Conservation (phyloP, 1,284 basidiomycete genomes). For the Entoloma clypeatum region DNA sequence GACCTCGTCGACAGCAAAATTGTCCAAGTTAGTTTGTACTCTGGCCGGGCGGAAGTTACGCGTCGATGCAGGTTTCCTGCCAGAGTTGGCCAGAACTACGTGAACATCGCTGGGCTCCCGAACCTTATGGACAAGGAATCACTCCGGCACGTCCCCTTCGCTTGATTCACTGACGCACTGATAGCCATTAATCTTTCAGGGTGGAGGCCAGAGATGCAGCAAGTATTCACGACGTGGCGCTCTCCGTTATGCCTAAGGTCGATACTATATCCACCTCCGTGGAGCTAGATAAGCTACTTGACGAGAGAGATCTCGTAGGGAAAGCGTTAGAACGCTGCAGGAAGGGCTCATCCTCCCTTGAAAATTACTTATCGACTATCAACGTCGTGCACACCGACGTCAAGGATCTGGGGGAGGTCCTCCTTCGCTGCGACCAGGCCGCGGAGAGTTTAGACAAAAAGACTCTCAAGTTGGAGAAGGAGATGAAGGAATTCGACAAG, state of each 20-base stretch:
- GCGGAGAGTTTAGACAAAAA: slow-evolving; percentile 30
- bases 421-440: slow-evolving; percentile 29
- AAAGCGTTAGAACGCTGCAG: slow-evolving; percentile 18
- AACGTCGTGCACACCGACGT: slow-evolving; percentile 27
- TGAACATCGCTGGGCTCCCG: slow-evolving; percentile 20
- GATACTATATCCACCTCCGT: slow-evolving; percentile 8
- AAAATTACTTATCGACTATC: slow-evolving; percentile 29
- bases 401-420: slow-evolving; percentile 25
- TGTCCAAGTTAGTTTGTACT: too few relatives aligned
- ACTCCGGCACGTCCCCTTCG: slow-evolving; percentile 14
- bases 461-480: slow-evolving; percentile 22
- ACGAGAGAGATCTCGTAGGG: neutral
- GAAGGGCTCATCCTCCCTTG: slow-evolving; percentile 26
- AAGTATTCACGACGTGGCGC: slow-evolving; percentile 10
- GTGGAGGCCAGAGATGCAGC: slow-evolving; percentile 9
- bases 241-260: slow-evolving; percentile 7
- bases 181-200: slow-evolving; percentile 10
- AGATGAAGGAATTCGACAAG: slow-evolving; percentile 18
- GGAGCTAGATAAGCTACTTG: slow-evolving; percentile 2
- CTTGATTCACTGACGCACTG: slow-evolving; percentile 7
- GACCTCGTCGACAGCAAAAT: too few relatives aligned
- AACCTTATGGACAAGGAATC: slow-evolving; percentile 14
- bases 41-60: slow-evolving; percentile 24
- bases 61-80: slow-evolving; percentile 18
- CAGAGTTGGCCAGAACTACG: slow-evolving; percentile 19